Evolutionary conservation across 441 rosid species (phyloP).

Genomic region (Eruca vesicaria): DNA sequence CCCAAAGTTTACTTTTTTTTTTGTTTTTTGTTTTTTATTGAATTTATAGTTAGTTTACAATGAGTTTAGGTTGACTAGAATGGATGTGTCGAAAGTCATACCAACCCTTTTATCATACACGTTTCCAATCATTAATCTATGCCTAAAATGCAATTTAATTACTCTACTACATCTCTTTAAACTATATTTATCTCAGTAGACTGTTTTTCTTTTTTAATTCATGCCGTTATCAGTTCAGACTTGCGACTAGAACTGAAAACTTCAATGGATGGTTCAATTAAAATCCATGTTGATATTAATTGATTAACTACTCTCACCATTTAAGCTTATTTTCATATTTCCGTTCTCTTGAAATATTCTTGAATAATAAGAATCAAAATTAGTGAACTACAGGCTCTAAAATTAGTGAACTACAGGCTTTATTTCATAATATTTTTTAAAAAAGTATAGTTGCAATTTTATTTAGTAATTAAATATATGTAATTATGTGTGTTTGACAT

Average conservation of each 20-base stretch:
- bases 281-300: not conserved
- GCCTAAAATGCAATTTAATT: not conserved
- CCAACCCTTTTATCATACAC: not conserved
- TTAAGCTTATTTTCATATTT: not conserved
- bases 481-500: too few relatives aligned
- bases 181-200: not conserved
- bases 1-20: constrained; percentile 16
- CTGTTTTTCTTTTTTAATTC: too few relatives aligned
- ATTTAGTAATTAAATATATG: too few relatives aligned
- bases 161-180: not conserved
- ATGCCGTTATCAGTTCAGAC: too few relatives aligned
- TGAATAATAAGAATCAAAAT: not conserved
- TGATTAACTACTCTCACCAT: not conserved
- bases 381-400: too few relatives aligned
- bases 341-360: not conserved
- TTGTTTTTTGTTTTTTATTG: constrained; percentile 16
- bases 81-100: constrained; percentile 27
- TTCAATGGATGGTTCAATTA: not conserved
- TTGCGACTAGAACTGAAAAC: not conserved
- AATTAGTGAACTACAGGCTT: too few relatives aligned
- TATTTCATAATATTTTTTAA: too few relatives aligned
- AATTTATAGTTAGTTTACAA: not conserved
- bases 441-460: too few relatives aligned
- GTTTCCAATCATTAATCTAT: constrained; percentile 31
- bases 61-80: constrained; percentile 11